Evolutionary conservation across 768 basidiomycete species (phyloP).

Genomic region (Trametes gibbosa): DNA sequence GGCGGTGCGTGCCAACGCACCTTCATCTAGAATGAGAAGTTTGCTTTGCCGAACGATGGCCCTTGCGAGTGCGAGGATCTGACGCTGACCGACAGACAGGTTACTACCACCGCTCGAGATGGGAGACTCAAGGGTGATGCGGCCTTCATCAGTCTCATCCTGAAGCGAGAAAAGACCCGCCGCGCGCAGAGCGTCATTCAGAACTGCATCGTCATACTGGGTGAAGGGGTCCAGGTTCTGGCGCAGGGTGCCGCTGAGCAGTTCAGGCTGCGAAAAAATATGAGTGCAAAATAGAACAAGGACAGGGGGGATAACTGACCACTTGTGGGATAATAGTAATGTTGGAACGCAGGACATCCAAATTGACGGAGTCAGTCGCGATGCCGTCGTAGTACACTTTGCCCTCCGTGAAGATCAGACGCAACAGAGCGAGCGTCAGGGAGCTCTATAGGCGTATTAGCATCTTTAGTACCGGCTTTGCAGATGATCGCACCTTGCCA

Average conservation of each 20-base stretch:
- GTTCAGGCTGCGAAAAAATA: slow-evolving; percentile 37
- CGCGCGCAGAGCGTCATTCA: slow-evolving; percentile 49
- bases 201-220: slow-evolving; percentile 48
- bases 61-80: slow-evolving; percentile 58
- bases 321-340: slow-evolving; percentile 62
- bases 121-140: slow-evolving; percentile 43
- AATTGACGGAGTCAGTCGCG: slow-evolving; percentile 45
- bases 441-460: slow-evolving; percentile 35
- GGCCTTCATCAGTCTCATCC: slow-evolving; percentile 36
- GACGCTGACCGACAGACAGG: slow-evolving; percentile 54
- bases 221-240: slow-evolving; percentile 59
- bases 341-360: slow-evolving; percentile 48
- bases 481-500: slow-evolving; percentile 39
- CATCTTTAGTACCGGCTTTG: neutral
- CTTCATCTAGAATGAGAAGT: slow-evolving; percentile 57
- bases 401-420: slow-evolving; percentile 54
- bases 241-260: slow-evolving; percentile 54
- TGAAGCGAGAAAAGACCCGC: slow-evolving; percentile 48
- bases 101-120: slow-evolving; percentile 46
- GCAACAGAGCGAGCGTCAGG: slow-evolving; percentile 50
- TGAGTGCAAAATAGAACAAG: neutral
- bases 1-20: slow-evolving; percentile 18
- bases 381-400: slow-evolving; percentile 52
- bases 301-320: slow-evolving; percentile 32
- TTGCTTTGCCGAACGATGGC: slow-evolving; percentile 57